Evolutionary conservation across 2,329 filamentous ascomycete species (phyloP).

Genomic region (Colletotrichum neosansevieriae): DNA sequence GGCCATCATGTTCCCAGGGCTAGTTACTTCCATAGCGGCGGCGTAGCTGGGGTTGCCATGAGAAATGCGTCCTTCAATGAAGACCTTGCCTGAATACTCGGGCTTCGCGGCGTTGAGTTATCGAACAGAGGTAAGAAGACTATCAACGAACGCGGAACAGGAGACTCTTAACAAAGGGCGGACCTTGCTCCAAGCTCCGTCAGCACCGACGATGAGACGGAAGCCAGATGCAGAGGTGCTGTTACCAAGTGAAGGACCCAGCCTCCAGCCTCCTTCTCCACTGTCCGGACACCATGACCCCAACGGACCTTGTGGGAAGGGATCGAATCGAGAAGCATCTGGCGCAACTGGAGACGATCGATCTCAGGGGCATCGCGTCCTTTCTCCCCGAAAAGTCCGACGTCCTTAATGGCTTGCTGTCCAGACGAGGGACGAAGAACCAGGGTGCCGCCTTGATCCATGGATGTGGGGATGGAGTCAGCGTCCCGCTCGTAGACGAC

Average conservation of each 20-base stretch:
- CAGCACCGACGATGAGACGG: constrained; percentile 23
- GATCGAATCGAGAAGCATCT: constrained; percentile 49
- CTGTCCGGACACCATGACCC: constrained; percentile 40
- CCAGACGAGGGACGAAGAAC: constrained; percentile 63
- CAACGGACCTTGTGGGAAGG: constrained; percentile 52
- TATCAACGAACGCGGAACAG: neutral
- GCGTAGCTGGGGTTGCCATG: constrained; percentile 15
- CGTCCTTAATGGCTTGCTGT: constrained; percentile 57
- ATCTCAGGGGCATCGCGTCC: constrained; percentile 52
- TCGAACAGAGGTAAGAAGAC: neutral
- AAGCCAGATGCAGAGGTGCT: constrained; percentile 17
- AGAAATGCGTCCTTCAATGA: constrained; percentile 12
- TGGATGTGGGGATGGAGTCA: constrained; percentile 41
- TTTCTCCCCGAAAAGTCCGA: constrained; percentile 55
- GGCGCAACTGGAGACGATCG: constrained; percentile 50
- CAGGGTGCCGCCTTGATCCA: constrained; percentile 54
- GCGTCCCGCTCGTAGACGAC: constrained; percentile 52
- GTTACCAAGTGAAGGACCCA: constrained; percentile 10
- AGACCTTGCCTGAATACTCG: constrained; percentile 23
- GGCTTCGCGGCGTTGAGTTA: constrained; percentile 12
- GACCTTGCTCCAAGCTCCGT: constrained; percentile 32
- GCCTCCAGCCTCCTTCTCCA: neutral
- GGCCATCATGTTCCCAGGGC: constrained; percentile 13
- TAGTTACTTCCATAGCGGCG: neutral
- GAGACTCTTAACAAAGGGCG: constrained; percentile 7